Evolutionary conservation across 208 protist genomes (phyloP).

Genomic region (Naegleria fowleri): DNA sequence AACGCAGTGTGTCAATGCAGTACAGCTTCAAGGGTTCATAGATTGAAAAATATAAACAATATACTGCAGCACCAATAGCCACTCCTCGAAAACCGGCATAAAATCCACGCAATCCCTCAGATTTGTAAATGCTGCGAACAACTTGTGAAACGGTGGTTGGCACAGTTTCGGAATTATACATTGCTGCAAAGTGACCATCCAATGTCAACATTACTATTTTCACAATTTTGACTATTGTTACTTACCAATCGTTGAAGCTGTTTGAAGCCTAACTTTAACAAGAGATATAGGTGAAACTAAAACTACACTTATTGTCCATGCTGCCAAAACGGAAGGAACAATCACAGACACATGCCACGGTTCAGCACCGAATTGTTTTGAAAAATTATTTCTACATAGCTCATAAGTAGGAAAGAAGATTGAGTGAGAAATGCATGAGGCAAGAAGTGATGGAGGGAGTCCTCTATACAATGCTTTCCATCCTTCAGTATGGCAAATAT

Average conservation of each 20-base stretch:
- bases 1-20: neutral
- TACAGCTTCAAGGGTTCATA: neutral
- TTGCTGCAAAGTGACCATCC: too few species aligned
- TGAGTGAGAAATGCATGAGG: neutral
- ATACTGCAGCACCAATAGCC: neutral
- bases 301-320: neutral
- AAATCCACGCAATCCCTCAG: neutral
- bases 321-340: neutral
- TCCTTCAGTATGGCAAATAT: neutral
- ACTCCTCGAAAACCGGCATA: neutral
- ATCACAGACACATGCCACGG: neutral
- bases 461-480: neutral
- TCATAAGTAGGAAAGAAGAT: neutral
- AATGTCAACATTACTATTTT: neutral
- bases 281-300: neutral
- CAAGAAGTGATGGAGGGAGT: neutral
- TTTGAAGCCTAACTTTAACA: neutral
- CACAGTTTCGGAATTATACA: too few species aligned
- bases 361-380: neutral
- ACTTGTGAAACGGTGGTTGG: too few species aligned
- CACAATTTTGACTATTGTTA: neutral
- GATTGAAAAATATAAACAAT: neutral
- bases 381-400: neutral
- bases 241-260: neutral
- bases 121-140: too few species aligned